Base-by-base conservation (phyloP, 805 yeast species). In the Starmerella gropengiesseri region DNA sequence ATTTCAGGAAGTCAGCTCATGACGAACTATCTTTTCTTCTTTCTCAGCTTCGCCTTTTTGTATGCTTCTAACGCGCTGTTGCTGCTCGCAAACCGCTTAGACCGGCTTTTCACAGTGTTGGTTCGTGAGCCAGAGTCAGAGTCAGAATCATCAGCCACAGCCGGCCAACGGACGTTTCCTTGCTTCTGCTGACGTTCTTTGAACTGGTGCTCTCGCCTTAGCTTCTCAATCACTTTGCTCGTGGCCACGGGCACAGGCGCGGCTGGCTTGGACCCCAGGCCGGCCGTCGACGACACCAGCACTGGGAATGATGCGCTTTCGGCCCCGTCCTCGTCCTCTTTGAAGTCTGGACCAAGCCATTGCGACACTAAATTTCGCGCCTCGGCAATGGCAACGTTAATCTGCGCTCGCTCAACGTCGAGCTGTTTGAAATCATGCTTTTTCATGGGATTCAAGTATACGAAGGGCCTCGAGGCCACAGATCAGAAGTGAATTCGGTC, bases 401-500 rank as follows among this genome's bases (percentile, higher is more conserved):
- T 25, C 20, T 43, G 42, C 7, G 55, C 55, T 7, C 55, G 37
- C 26, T 51, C 56, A 1, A 48, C 40, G 12, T 53, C 55, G 4
- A 53, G 48, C 26, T 39, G 28, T 20, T 47, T 43, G 42, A 40
- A 48, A 30, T 50, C 50, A 31, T 40, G 37, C 23, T 34, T 34
- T 22, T 34, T 23, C 21, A 23, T 21, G n/a, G n/a, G n/a, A n/a
- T n/a, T n/a, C n/a, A n/a, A n/a, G n/a, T n/a, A n/a, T n/a, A n/a
- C n/a, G n/a, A n/a, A n/a, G n/a, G n/a, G n/a, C n/a, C n/a, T n/a
- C n/a, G n/a, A n/a, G n/a, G n/a, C n/a, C n/a, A n/a, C n/a, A n/a
- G n/a, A n/a, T n/a, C n/a, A n/a, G n/a, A n/a, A n/a, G n/a, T n/a
- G n/a, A n/a, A n/a, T n/a, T n/a, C n/a, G n/a, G n/a, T n/a, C n/a